Evolutionary conservation across 805 yeast species (phyloP), one percentile per base, ranked within the genome.

Genomic region (Candida stauntonica): DNA sequence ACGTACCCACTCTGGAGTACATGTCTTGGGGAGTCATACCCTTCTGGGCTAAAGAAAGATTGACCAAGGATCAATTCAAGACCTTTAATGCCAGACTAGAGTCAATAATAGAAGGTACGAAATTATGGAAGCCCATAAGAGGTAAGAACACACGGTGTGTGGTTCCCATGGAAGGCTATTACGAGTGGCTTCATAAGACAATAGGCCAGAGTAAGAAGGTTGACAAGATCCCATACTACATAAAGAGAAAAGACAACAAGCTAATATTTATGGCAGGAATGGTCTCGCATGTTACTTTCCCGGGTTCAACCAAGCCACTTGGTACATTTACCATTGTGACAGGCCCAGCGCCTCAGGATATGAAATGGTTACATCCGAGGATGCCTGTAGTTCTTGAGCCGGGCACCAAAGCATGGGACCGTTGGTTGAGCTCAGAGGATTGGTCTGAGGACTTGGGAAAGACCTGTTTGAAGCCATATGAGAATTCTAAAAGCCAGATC

Each of bases 1-100:
- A n/a, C n/a, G n/a, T n/a, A 7, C 33, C 52, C 54, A 42, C 53
- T 3, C 24, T 75, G 3, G 63, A 73, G 39, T 68, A 71, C 31
- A 85, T 86, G 93, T 73, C 71, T 33, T 88, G 95, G 85, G 93
- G 95, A 0, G 61, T 87, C 26, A 70, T 85, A 1, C 95, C 96
- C 0, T 51, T 58, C 7, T 83, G 87, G 86, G 68, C 77, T 1
- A 65, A 64, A 29, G 66, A 66, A 17, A 47, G 60, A 4, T 52
- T 59, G 14, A 63, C 62, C 23, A 51, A 53, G 32, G 45, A 44
- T 12, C 56, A 70, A 31, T 67, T 72, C 39, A 68, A 69, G 30
- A 75, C 81, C 12, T 82, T 88, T 66, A 88, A 88, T 62, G 87
- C 95, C 18, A 63, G 93, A 16, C 62, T 63, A 26, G 96, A 87